Percentiles rank a stretch among this genome's conserved stretches.
These are phyloP conservation scores for Kodamaea laetipori DNA, from an alignment of 805 yeast species.

Conservation along the genomic window DNA sequence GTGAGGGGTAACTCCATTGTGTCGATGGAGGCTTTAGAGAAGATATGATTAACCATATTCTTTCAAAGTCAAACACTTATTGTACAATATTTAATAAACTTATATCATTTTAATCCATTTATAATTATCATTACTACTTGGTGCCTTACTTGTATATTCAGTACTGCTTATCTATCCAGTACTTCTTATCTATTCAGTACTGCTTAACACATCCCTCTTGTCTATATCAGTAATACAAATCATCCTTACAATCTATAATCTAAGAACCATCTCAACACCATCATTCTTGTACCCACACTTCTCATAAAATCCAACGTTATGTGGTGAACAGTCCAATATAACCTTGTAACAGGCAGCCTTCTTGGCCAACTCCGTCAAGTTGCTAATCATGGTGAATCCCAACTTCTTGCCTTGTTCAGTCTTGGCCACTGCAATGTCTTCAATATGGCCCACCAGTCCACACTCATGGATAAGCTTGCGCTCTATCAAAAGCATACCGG, in stretches of 20 bases:
- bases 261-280: conserved; percentile 68
- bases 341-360: conserved; percentile 78
- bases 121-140: too few relatives aligned
- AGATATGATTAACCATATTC: conserved; percentile 16
- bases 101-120: too few relatives aligned
- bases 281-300: conserved; percentile 76
- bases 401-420: conserved; percentile 81
- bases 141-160: too few relatives aligned
- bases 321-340: conserved; percentile 84
- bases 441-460: conserved; percentile 90
- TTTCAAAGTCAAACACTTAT: background rate
- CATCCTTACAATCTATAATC: too few relatives aligned
- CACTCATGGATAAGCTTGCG: conserved; percentile 80
- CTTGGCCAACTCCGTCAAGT: conserved; percentile 61
- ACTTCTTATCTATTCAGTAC: background rate
- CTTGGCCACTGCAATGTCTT: conserved; percentile 81
- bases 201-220: too few relatives aligned
- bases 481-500: conserved; percentile 82
- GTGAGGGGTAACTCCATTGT: conserved; percentile 79
- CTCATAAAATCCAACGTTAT: conserved; percentile 81
- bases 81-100: too few relatives aligned
- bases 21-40: conserved; percentile 58
- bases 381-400: conserved; percentile 67
- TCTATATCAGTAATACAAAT: too few relatives aligned
- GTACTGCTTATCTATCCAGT: too few relatives aligned